Conservation (phyloP, 2,329 filamentous ascomycete species). For the Mycocentrospora acerina region DNA sequence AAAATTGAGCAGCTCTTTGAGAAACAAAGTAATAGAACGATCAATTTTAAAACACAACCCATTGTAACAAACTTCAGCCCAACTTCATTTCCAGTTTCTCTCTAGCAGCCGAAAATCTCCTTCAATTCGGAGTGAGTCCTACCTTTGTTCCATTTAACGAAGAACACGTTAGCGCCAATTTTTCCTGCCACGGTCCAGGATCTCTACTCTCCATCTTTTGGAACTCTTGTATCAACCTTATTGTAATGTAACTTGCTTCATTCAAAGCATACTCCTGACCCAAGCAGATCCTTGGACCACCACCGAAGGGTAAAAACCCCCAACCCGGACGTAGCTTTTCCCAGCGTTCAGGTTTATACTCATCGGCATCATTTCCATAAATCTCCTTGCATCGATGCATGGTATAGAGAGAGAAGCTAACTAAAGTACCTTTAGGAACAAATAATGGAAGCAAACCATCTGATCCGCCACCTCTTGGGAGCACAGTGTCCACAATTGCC, state of each 20-base stretch:
- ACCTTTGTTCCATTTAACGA: slow-evolving; percentile 35
- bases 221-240: slow-evolving; percentile 37
- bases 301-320: slow-evolving; percentile 45
- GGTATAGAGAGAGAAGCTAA: slow-evolving; percentile 44
- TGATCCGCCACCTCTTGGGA: slow-evolving; percentile 54
- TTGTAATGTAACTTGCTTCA: slow-evolving; percentile 38
- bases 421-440: slow-evolving; percentile 49
- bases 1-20: too few relatives aligned
- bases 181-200: slow-evolving; percentile 31
- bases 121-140: slow-evolving; percentile 24
- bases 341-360: slow-evolving; percentile 54
- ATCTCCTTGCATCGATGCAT: slow-evolving; percentile 56
- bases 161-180: slow-evolving; percentile 30
- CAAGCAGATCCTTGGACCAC: slow-evolving; percentile 41
- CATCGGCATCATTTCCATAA: slow-evolving; percentile 52
- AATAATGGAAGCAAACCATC: slow-evolving; percentile 53
- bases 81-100: too few relatives aligned
- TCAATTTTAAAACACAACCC: too few relatives aligned
- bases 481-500: slow-evolving; percentile 51
- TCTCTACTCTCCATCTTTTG: slow-evolving; percentile 31
- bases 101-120: too few relatives aligned
- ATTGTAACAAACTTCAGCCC: too few relatives aligned
- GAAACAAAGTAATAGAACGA: too few relatives aligned
- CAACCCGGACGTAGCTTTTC: slow-evolving; percentile 38
- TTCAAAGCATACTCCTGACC: slow-evolving; percentile 41